phyloP scores from a whole-genome alignment of 495 filamentous ascomycete species.

The Staphylotrichum longicolle region DNA sequence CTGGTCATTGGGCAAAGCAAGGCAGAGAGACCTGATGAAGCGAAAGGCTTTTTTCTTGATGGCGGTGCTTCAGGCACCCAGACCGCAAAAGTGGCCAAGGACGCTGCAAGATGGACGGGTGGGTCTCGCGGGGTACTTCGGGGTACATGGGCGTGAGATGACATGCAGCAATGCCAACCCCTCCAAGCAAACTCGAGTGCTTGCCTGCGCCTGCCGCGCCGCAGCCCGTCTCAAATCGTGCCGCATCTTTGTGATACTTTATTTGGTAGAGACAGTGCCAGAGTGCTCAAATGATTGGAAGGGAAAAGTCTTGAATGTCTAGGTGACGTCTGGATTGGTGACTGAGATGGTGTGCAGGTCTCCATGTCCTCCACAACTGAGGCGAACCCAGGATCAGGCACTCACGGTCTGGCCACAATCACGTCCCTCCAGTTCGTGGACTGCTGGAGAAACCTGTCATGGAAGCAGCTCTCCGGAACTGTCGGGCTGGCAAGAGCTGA shows the following conservation, averaged over 20 bases:
- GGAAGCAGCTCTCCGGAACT: too few species aligned
- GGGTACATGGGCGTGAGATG: constrained; percentile 19
- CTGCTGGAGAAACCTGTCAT: too few species aligned
- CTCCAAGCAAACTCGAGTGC: too few species aligned
- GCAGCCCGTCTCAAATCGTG: not conserved
- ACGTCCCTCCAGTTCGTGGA: too few species aligned
- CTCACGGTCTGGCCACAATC: too few species aligned
- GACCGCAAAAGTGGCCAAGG: constrained; percentile 8
- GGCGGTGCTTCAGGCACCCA: constrained; percentile 28
- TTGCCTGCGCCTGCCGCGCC: constrained; percentile 7
- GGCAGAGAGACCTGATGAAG: constrained; percentile 19
- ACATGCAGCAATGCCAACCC: constrained; percentile 1
- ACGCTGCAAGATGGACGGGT: constrained; percentile 12
- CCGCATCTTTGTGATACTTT: not conserved
- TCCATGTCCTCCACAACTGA: too few species aligned
- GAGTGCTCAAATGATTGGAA: too few species aligned
- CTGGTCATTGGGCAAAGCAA: constrained; percentile 7
- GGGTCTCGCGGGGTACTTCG: constrained; percentile 25
- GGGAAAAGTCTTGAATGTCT: too few species aligned
- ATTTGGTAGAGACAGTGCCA: not conserved
- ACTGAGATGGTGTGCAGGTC: too few species aligned
- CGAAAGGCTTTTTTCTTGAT: not conserved
- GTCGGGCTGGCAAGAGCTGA: too few species aligned
- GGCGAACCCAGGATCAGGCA: too few species aligned
- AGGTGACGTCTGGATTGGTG: too few species aligned